These are phyloP conservation scores for Sugiyamaella paludigena DNA, from an alignment of 1,139 yeast species.

Conservation along the genomic window DNA sequence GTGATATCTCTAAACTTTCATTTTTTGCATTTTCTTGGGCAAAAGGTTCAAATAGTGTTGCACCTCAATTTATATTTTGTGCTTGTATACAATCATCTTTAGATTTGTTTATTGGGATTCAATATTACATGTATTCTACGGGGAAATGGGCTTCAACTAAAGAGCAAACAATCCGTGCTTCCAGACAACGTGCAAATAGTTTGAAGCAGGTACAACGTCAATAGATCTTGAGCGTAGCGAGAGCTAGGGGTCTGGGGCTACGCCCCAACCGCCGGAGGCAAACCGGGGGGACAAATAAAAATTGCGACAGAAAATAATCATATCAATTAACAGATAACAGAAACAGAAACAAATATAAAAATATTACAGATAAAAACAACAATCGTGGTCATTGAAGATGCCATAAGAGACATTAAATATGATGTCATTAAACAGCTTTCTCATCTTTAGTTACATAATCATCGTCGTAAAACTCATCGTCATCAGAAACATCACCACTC, in stretches of 20 bases:
- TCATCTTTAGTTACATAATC: conserved; percentile 6
- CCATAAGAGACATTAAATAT: neutral
- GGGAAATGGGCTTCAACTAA: conserved; percentile 26
- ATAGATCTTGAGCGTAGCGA: neutral
- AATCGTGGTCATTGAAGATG: no score
- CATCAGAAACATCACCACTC: conserved; percentile 7
- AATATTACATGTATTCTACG: conserved; percentile 44
- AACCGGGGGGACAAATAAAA: no score
- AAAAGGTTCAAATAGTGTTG: conserved; percentile 59
- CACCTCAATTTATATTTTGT: conserved; percentile 67
- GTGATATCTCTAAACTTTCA: conserved; percentile 74
- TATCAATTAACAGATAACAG: no score
- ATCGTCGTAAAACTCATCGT: conserved; percentile 6
- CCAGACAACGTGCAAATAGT: conserved; percentile 29
- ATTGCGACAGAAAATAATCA: no score
- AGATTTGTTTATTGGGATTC: conserved; percentile 73
- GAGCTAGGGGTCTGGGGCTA: neutral
- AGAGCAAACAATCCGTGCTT: conserved; percentile 18
- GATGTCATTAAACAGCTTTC: neutral
- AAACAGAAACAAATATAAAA: no score
- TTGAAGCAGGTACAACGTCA: conserved; percentile 17
- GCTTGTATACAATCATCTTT: conserved; percentile 78
- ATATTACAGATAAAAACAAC: no score
- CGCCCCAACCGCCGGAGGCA: neutral
- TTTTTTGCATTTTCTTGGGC: conserved; percentile 72